Evolutionary conservation across 495 filamentous ascomycete genomes (phyloP).

Genomic region (Neurospora intermedia): DNA sequence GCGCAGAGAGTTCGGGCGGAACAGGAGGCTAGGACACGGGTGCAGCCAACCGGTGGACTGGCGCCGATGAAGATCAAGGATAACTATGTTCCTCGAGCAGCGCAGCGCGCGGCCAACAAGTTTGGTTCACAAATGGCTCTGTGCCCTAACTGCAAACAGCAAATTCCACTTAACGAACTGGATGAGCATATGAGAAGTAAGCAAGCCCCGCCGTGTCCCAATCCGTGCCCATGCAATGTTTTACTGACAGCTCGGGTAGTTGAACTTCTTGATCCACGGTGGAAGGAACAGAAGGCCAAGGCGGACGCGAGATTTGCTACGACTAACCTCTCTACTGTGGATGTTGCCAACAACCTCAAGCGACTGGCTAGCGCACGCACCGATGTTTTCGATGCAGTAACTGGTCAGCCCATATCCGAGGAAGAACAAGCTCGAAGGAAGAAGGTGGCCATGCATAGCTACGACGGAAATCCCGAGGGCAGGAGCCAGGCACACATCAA

Average conservation of each 20-base stretch:
- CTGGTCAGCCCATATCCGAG: constrained; percentile 53
- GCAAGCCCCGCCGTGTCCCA: constrained; percentile 4
- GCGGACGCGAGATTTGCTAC: constrained; percentile 72
- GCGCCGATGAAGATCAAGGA: constrained; percentile 87
- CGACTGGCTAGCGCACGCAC: constrained; percentile 85
- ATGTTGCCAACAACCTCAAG: constrained; percentile 91
- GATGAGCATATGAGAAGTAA: constrained; percentile 87
- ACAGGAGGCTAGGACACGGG: constrained; percentile 48
- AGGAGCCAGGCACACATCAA: constrained; percentile 43
- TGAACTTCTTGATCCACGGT: constrained; percentile 86
- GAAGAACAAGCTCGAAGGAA: constrained; percentile 73
- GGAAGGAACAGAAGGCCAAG: constrained; percentile 92
- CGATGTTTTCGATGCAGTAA: constrained; percentile 79
- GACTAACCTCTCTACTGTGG: constrained; percentile 75
- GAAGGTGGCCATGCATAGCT: constrained; percentile 52
- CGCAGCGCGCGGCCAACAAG: constrained; percentile 53
- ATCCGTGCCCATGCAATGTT: constrained; percentile 1
- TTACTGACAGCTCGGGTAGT: constrained; percentile 12
- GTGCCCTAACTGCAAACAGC: constrained; percentile 90
- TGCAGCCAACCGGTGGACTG: constrained; percentile 30
- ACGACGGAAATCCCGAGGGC: constrained; percentile 52
- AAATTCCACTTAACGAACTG: constrained; percentile 75
- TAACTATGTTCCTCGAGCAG: constrained; percentile 82
- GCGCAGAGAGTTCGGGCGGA: constrained; percentile 62
- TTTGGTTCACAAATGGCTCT: constrained; percentile 57